Conservation (phyloP, 2,329 filamentous ascomycete species). For the Sporothrix pseudoabietina region DNA sequence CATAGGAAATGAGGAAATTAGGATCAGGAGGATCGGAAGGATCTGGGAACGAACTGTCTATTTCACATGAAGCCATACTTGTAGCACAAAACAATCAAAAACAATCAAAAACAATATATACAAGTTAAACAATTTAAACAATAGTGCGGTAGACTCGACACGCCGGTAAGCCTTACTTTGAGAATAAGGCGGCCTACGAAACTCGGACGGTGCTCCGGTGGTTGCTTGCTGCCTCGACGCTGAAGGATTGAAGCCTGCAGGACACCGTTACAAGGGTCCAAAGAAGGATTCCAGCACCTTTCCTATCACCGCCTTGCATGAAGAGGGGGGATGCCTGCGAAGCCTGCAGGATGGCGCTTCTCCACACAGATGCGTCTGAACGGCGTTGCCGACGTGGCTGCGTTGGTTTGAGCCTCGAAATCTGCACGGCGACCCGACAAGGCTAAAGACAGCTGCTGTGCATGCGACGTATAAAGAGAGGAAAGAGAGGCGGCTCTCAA, state of each 20-base stretch:
- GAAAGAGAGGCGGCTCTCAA: not conserved
- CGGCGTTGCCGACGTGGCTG: not conserved
- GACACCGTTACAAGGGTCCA: not conserved
- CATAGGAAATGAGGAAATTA: not conserved
- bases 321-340: not conserved
- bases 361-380: conserved; percentile 6
- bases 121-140: not conserved
- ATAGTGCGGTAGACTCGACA: not conserved
- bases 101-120: not conserved
- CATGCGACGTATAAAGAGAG: not conserved
- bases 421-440: not conserved
- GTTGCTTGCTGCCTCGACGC: not conserved
- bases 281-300: not conserved
- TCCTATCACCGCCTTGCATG: conserved; percentile 14
- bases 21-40: not conserved
- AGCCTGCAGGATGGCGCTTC: conserved; percentile 10
- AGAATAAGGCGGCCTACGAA: not conserved
- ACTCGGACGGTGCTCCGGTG: not conserved
- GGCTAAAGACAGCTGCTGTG: not conserved
- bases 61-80: not conserved
- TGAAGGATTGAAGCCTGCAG: conserved; percentile 5
- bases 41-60: not conserved
- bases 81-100: conserved; percentile 12
- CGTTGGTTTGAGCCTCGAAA: not conserved
- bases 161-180: not conserved